Percentiles rank a stretch among this genome's conserved stretches.
These are phyloP conservation scores for Clarireedia monteithiana DNA, from an alignment of 2,329 filamentous ascomycete genomes.

Conservation along the genomic window DNA sequence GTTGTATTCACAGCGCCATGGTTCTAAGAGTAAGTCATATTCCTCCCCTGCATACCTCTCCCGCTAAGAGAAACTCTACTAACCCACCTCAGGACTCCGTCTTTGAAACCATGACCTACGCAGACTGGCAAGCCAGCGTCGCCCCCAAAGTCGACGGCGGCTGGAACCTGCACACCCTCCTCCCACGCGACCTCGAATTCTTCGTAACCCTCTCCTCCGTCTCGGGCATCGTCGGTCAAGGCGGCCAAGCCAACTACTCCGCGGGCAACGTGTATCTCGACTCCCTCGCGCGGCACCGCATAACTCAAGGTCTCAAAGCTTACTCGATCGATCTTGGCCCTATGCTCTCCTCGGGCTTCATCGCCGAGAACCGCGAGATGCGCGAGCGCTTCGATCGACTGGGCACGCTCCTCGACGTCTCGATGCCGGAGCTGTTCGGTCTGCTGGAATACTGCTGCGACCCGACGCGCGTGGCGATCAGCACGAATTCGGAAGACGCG, in stretches of 20 bases:
- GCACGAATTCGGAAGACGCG: neutral
- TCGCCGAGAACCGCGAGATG: conserved; percentile 13
- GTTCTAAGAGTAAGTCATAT: conserved; percentile 27
- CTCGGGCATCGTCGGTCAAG: conserved; percentile 15
- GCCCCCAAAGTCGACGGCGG: conserved; percentile 30
- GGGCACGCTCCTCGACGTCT: neutral
- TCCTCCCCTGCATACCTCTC: neutral
- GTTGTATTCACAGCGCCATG: conserved; percentile 40
- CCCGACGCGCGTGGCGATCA: neutral
- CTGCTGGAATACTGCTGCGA: neutral
- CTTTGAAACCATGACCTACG: conserved; percentile 29
- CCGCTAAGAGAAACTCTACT: neutral
- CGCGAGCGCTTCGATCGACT: conserved; percentile 8
- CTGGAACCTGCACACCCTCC: conserved; percentile 19
- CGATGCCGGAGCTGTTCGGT: neutral
- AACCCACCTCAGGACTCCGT: conserved; percentile 9
- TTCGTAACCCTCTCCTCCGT: conserved; percentile 29
- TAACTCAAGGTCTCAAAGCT: conserved; percentile 9
- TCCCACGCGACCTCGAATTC: conserved; percentile 12
- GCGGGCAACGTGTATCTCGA: conserved; percentile 28
- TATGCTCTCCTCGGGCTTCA: conserved; percentile 13
- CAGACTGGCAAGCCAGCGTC: conserved; percentile 29
- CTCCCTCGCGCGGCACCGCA: conserved; percentile 12
- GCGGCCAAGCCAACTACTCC: conserved; percentile 14
- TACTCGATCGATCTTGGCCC: conserved; percentile 14